These are phyloP conservation scores for Pichia kluyveri DNA, from an alignment of 805 yeast species.

Conservation along the genomic window DNA sequence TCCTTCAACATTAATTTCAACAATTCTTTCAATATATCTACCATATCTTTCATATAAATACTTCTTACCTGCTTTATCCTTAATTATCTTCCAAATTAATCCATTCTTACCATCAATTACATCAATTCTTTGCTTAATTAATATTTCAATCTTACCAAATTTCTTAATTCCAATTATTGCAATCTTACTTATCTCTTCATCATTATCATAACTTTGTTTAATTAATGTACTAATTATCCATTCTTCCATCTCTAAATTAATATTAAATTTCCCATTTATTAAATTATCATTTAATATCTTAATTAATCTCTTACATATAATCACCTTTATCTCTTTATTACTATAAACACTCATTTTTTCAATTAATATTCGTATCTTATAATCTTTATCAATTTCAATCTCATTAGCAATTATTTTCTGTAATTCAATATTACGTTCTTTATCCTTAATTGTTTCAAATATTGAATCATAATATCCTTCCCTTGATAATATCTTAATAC, in stretches of 20 bases:
- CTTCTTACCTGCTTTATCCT: not conserved
- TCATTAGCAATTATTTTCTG: slow-evolving; percentile 49
- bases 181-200: not conserved
- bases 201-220: slow-evolving; percentile 1
- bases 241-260: not conserved
- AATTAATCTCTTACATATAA: not conserved
- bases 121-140: not conserved
- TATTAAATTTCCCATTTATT: not conserved
- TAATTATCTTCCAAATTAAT: not conserved
- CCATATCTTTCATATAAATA: not conserved
- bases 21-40: not conserved
- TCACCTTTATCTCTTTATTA: not conserved
- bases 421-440: slow-evolving; percentile 28
- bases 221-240: slow-evolving; percentile 5
- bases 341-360: slow-evolving; percentile 3
- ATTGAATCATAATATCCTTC: slow-evolving; percentile 83
- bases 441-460: slow-evolving; percentile 50
- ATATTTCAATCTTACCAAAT: not conserved
- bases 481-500: slow-evolving; percentile 60
- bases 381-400: slow-evolving; percentile 46
- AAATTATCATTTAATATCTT: not conserved
- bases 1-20: not conserved
- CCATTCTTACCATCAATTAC: not conserved
- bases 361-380: slow-evolving; percentile 58
- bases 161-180: slow-evolving; percentile 1